Base-by-base conservation (phyloP, 306 rosid species). In the Castanospermum australe region DNA sequence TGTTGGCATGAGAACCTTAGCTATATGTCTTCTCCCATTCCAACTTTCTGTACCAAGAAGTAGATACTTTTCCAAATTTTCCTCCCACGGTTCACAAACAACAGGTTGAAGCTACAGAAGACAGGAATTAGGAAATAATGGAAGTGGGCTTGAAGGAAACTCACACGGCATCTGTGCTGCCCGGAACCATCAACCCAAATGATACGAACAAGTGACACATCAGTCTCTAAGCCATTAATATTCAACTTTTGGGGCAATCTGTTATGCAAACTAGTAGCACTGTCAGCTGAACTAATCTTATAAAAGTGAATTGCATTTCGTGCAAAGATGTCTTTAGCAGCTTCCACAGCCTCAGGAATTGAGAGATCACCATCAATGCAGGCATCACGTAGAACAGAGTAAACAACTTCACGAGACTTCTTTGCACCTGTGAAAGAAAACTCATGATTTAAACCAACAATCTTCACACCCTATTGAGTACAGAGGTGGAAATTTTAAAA, bases 111-210 rank as follows among this genome's bases (percentile, higher is more conserved):
- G 50, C 47, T 67, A 51, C 45, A 8, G 12, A 57, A 57, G 22
- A 71, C 33, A 57, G 39, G 67, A 67, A 75, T 78, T 25, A 68
- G 32, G 22, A 73, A 55, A 59, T 18, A 62, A 74, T 13, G n/a
- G 48, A 69, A 70, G 42, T 33, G 32, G 36, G 17, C 21, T 66
- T 44, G 62, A 33, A 9, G 22, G 72, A 15, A 62, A 86, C 97
- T 88, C 86, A 94, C 99, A 22, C 99, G 97, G 67, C 97, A 92
- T 87, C 99, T 88, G 22, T 91, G 95, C 74, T 92, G 99, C 62
- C 97, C 99, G 2, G 99, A 89, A 63, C 76, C 84, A 86, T 94
- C 99, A 72, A 83, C 88, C 97, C 97, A 94, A 35, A 92, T 76
- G 64, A 94, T 72, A 57, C 97, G 99, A 86, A 94, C 90, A 28